Conservation (phyloP, 768 basidiomycete species). For the Hygrocybe coccinea region DNA sequence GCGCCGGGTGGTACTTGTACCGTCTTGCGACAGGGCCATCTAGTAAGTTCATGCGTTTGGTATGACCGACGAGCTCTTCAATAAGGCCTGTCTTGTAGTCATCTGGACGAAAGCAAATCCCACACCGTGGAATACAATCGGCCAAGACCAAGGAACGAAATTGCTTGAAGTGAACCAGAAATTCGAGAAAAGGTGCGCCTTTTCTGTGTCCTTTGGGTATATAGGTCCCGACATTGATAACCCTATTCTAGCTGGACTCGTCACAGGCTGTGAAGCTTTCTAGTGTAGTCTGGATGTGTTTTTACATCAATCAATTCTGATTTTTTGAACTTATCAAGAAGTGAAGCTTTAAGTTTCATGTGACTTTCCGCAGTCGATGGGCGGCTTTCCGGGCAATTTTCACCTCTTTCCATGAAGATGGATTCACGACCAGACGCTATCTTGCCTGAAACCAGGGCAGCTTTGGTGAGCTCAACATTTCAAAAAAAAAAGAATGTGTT, state of each 20-base stretch:
- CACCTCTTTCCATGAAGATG: constrained; percentile 10
- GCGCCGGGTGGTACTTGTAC: constrained; percentile 63
- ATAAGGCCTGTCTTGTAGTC: too few relatives aligned
- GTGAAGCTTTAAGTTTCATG: background rate
- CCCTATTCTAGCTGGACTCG: constrained; percentile 59
- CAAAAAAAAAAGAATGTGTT: background rate
- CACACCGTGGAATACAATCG: constrained; percentile 81
- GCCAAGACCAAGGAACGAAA: constrained; percentile 72
- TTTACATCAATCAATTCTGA: constrained; percentile 16
- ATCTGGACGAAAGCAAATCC: constrained; percentile 69
- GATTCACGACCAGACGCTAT: constrained; percentile 22
- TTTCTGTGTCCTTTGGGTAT: constrained; percentile 2
- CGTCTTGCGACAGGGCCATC: constrained; percentile 59
- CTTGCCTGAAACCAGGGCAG: constrained; percentile 34
- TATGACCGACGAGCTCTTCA: constrained; percentile 3
- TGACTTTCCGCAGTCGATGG: background rate
- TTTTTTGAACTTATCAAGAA: background rate
- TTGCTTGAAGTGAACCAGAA: constrained; percentile 63
- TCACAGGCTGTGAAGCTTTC: constrained; percentile 54
- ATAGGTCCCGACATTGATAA: constrained; percentile 7
- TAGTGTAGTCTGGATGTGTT: background rate
- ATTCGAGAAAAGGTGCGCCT: constrained; percentile 66
- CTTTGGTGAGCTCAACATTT: constrained; percentile 33
- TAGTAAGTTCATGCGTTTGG: constrained; percentile 34
- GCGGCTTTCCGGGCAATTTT: constrained; percentile 1